Base-by-base conservation (phyloP, 768 basidiomycete species). In the Dioszegia aurantiaca region DNA sequence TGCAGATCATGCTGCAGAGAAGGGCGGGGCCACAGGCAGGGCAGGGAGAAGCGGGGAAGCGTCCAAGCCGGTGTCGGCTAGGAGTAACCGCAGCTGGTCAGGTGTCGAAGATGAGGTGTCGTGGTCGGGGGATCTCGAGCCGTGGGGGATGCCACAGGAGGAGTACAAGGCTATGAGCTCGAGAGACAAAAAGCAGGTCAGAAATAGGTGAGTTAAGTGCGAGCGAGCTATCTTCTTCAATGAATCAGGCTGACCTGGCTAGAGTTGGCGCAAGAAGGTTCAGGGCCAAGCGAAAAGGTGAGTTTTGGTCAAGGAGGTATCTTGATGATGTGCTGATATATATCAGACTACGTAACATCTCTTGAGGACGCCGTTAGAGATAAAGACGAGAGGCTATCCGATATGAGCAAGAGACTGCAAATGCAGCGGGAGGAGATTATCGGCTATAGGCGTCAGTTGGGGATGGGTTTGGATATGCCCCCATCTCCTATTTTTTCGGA, bases 71-170 rank as follows among this genome's bases (percentile, higher is more conserved):
- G 36, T 37, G 36, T 51, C 48, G 36, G n/a, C 48, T 3, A 19
- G 28, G 14, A 41, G 51, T 17, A 26, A 17, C 10, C 16, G 23
- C 16, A 53, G 48, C 31, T 49, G 48, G 48, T 49, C 48, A 19
- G 48, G 48, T 3, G 48, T 21, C n/a, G 48, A 23, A 17, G 31
- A 36, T 8, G 48, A 37, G 4, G 8, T 19, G 8, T 12, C 3
- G 36, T 11, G 26, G 27, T 45, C 47, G 21, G 63, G 57, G 1
- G 60, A 55, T 17, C 56, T 60, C 21, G 62, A 70, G 52, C 68
- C 66, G 4, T 73, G 71, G 71, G 71, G 69, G 16, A 73, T 73
- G 69, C 71, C 71, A 6, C 69, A 70, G 43, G 66, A 66, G 1
- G 55, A 67, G 39, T 73, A 73, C 47, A 66, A 66, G 37, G 67